These are phyloP conservation scores for Diutina neorugosa DNA, from an alignment of 1,139 yeast genomes.

Conservation along the genomic window DNA sequence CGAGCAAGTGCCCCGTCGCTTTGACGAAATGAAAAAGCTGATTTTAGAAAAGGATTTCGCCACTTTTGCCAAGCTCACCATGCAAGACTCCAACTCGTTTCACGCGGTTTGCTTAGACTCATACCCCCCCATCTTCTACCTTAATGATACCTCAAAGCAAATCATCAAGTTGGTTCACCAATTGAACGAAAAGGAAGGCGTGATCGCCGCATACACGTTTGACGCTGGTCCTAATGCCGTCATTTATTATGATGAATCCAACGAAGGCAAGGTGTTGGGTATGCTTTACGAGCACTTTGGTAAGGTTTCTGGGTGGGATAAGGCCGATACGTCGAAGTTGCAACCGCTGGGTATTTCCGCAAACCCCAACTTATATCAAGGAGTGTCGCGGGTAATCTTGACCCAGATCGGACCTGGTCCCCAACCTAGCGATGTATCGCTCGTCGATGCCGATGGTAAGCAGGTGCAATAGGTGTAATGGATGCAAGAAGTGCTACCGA, in stretches of 20 bases:
- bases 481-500: no score
- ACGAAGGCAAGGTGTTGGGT: slow-evolving; percentile 59
- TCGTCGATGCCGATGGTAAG: slow-evolving; percentile 18
- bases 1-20: slow-evolving; percentile 77
- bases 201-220: slow-evolving; percentile 87
- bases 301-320: slow-evolving; percentile 62
- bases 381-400: slow-evolving; percentile 71
- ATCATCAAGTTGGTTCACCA: slow-evolving; percentile 73
- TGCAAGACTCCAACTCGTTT: slow-evolving; percentile 94
- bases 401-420: slow-evolving; percentile 90
- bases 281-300: slow-evolving; percentile 42
- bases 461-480: background rate
- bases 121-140: slow-evolving; percentile 87
- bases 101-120: slow-evolving; percentile 96
- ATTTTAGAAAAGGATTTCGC: slow-evolving; percentile 63
- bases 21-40: slow-evolving; percentile 67
- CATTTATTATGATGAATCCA: slow-evolving; percentile 65
- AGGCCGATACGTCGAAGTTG: slow-evolving; percentile 20
- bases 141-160: slow-evolving; percentile 89
- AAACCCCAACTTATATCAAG: slow-evolving; percentile 43
- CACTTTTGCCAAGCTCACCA: slow-evolving; percentile 77
- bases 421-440: slow-evolving; percentile 35
- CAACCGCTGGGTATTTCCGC: slow-evolving; percentile 21
- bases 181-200: slow-evolving; percentile 57
- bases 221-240: slow-evolving; percentile 99